Conservation (phyloP, 148 eudicot genomes). For the Nepenthes mirabilis region DNA sequence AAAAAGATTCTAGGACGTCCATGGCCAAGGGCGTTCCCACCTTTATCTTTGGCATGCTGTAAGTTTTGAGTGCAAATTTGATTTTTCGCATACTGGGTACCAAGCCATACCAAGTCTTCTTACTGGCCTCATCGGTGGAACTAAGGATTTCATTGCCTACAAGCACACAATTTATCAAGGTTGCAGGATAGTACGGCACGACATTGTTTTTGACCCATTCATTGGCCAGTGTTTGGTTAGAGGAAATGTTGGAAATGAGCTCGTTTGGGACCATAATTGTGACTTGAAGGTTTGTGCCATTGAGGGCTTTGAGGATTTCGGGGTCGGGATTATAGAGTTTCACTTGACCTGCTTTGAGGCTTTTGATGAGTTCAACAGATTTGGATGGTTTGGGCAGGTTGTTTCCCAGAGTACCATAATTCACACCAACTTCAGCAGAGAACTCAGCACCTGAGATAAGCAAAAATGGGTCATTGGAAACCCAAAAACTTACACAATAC, state of each 20-base stretch:
- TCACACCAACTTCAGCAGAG: conserved; percentile 36
- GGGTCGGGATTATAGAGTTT: conserved; percentile 64
- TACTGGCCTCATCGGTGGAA: conserved; percentile 15
- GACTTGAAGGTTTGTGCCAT: conserved; percentile 44
- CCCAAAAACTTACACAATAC: no score
- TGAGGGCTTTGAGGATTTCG: conserved; percentile 46
- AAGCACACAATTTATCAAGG: conserved; percentile 62
- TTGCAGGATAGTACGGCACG: conserved; percentile 48
- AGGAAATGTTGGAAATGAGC: conserved; percentile 45
- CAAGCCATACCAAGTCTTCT: conserved; percentile 32
- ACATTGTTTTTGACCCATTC: conserved; percentile 59
- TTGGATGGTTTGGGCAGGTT: conserved; percentile 45
- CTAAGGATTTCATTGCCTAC: conserved; percentile 87
- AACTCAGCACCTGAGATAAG: conserved; percentile 26
- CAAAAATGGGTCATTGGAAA: no score
- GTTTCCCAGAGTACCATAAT: conserved; percentile 25
- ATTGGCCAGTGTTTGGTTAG: conserved; percentile 60
- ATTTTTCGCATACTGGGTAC: conserved; percentile 80
- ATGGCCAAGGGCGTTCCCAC: conserved; percentile 79
- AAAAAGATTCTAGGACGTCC: conserved; percentile 54
- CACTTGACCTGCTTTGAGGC: conserved; percentile 50
- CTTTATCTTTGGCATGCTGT: conserved; percentile 35
- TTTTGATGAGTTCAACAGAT: conserved; percentile 52
- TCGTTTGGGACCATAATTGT: conserved; percentile 82
- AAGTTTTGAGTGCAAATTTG: conserved; percentile 25